Base-by-base conservation (phyloP, 1,139 yeast genomes). In the Pichia cactophila region DNA sequence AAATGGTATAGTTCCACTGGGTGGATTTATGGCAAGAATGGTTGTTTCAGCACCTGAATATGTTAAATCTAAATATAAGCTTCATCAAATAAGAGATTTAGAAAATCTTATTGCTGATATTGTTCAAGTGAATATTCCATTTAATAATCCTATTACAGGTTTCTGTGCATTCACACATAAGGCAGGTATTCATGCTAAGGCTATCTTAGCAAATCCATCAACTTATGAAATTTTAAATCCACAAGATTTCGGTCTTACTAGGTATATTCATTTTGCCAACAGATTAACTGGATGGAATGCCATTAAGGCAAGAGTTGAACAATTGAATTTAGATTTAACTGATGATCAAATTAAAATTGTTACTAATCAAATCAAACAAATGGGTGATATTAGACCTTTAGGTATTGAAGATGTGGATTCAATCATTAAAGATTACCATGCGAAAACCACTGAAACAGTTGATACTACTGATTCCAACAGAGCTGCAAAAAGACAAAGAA, bases 11-110 rank as follows among this genome's bases (percentile, higher is more conserved):
- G 78, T 80, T 36, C 81, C 82, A 26, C 67, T 77, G 55, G 81
- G 81, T 49, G 82, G 80, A n/a, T 72, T 77, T 58, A 77, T 77
- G 78, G 80, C 81, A 40, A 69, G 81, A 62, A 77, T 77, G 81
- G 77, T 77, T 56, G 79, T 80, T 49, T 80, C 81, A 46, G 78
- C 76, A 62, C 72, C 81, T 52, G 79, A 75, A 54, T 77, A 77
- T 58, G 81, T 77, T 48, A 69, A 75, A 59, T 74, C 80, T 55
- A 77, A 77, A 64, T 77, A 77, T 63, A 75, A 76, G 61, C 68
- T 77, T 53, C 71, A 71, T 59, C 75, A 77, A 64, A 71, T 77
- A 55, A 71, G 81, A 65, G 81, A 77, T 55, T 66, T 77, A 60
- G 82, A 77, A 60, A 75, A 75, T 59, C 67, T 77, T 65, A 79